Evolutionary conservation across 495 filamentous ascomycete species (phyloP), one percentile per base, ranked within the genome.

Genomic region (Emericellopsis terricola): DNA sequence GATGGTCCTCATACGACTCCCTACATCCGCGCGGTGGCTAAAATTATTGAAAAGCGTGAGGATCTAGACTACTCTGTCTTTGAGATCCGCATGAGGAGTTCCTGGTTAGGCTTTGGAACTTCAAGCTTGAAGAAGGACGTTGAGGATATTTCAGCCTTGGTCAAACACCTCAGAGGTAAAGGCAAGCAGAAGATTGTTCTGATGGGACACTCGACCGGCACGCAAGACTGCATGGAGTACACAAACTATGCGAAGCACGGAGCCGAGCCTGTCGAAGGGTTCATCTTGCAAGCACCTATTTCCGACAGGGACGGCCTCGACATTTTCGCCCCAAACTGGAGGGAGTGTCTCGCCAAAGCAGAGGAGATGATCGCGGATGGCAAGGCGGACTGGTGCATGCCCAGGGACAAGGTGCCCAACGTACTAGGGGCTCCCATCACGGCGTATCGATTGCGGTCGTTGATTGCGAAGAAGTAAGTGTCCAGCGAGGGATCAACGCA

Each of bases 191-290:
- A 76, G 46, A 58, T 93, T n/a, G 76, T 87, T 7, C 50, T 94
- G 8, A 71, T 97, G 68, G 89, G 89, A 8, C 83, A 92, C 42
- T 85, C 78, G 3, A 71, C 64, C 8, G 89, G 89, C 2, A 83
- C 79, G 8, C 26, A 65, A 57, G 84, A 92, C 46, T 72, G 80
- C 20, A 65, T 94, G 52, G 71, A 81, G 37, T 92, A 89, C 45
- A 55, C 51, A 20, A 46, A 51, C 8, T 38, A 51, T 31, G 40
- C 49, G n/a, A 38, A 42, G 28, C 36, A 50, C 31, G 33, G 39
- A 10, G 53, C 56, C n/a, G 61, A 62, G 2, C 42, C 41, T 1
- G 61, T 94, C 16, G 73, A 92, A 35, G 87, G 82, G 29, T 76
- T 72, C 21, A 78, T 96, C 24, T 56, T 94, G 33, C 86, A 94